phyloP scores from a whole-genome alignment of 2,329 filamentous ascomycete species.

The Thielaviopsis punctulata region DNA sequence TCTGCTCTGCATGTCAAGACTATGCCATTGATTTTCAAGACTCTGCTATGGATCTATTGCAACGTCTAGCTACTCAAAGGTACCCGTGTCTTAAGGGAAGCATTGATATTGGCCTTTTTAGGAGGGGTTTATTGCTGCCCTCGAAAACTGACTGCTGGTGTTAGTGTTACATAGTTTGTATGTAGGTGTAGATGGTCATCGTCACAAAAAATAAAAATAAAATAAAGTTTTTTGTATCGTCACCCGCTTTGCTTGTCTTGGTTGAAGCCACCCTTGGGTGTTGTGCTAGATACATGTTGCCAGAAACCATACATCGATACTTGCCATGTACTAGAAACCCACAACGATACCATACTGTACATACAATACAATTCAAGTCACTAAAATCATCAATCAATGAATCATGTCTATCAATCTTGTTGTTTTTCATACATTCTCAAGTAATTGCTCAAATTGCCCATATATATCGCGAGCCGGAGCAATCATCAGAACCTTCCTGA shows the following conservation, averaged over 20 bases:
- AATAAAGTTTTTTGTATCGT: no score
- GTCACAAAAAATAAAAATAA: no score
- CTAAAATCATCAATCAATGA: background rate
- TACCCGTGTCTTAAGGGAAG: conserved; percentile 2
- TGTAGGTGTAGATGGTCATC: no score
- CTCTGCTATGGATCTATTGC: no score
- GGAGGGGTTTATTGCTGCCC: conserved; percentile 4
- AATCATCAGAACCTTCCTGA: background rate
- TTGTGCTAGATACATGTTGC: no score
- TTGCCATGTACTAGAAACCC: no score
- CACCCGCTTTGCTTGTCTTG: no score
- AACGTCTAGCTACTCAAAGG: no score
- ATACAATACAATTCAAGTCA: no score
- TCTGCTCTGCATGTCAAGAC: background rate
- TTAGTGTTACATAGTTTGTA: background rate
- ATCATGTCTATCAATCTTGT: background rate
- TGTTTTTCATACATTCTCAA: background rate
- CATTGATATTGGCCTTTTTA: conserved; percentile 8
- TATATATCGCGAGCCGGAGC: conserved; percentile 10
- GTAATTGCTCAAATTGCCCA: background rate
- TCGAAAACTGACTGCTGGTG: background rate
- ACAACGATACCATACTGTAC: no score
- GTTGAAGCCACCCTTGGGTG: no score
- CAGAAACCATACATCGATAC: no score
- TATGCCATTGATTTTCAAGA: background rate